A percentile compares a stretch with the other conserved stretches of the same genome.
These are phyloP conservation scores for Acanthamoeba culbertsoni DNA, from an alignment of 208 protist genomes.

Conservation along the genomic window DNA sequence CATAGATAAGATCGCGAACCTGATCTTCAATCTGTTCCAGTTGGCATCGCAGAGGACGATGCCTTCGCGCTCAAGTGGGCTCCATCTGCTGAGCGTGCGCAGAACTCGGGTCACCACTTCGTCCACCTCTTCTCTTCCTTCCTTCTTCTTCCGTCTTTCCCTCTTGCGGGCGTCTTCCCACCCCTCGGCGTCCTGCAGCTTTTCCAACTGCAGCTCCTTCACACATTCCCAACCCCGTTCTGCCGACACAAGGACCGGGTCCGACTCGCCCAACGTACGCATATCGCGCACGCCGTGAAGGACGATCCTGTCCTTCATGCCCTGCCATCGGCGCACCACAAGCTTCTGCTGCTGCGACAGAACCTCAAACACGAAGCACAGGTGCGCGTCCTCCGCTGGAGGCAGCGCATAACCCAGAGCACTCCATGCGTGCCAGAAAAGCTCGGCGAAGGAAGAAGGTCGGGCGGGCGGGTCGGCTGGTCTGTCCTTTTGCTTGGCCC, in stretches of 20 bases:
- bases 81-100: neutral
- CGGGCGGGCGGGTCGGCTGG: neutral
- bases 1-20: neutral
- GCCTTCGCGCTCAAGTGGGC: neutral
- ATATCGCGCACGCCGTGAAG: neutral
- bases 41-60: neutral
- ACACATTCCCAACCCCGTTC: neutral
- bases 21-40: neutral
- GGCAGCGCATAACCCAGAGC: neutral
- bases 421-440: neutral
- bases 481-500: neutral
- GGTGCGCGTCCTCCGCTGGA: neutral
- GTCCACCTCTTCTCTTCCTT: neutral
- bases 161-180: neutral
- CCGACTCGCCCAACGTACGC: neutral
- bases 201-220: neutral
- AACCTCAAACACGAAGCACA: conserved; percentile 23
- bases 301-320: neutral
- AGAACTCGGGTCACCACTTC: neutral
- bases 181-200: neutral
- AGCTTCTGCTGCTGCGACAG: neutral
- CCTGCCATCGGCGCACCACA: neutral
- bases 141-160: neutral
- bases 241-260: neutral
- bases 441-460: neutral